These are phyloP conservation scores for Hordeum pubiflorum DNA, from an alignment of 202 grass and related monocot genomes.

Conservation along the genomic window DNA sequence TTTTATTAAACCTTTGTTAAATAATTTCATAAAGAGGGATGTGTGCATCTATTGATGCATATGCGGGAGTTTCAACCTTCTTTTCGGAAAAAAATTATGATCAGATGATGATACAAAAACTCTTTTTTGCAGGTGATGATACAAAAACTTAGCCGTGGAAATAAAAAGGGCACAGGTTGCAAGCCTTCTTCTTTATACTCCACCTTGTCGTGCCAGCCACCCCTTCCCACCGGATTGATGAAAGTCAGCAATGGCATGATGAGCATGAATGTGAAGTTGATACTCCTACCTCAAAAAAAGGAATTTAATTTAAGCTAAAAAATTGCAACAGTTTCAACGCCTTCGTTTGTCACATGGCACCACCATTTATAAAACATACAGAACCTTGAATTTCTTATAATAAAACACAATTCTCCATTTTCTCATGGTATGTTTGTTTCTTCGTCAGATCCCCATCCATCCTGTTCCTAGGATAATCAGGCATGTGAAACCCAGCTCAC, in stretches of 20 bases:
- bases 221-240: background rate
- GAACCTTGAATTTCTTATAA: background rate
- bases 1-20: too few relatives aligned
- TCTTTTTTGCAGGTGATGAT: too few relatives aligned
- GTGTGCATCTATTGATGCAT: too few relatives aligned
- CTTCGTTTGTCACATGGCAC: background rate
- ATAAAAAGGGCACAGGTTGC: too few relatives aligned
- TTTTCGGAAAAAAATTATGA: background rate
- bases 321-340: background rate
- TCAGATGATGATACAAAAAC: background rate
- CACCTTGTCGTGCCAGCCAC: background rate
- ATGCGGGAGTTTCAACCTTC: too few relatives aligned
- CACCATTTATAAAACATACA: background rate
- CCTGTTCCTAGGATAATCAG: background rate
- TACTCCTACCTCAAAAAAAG: background rate
- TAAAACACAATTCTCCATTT: background rate
- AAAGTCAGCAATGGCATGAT: background rate
- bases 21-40: too few relatives aligned
- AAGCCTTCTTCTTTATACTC: too few relatives aligned
- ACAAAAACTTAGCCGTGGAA: too few relatives aligned
- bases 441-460: background rate
- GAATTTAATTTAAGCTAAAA: background rate
- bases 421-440: background rate
- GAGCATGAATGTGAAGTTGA: background rate
- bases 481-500: constrained; percentile 31